Evolutionary conservation across 176 grass and related monocot species (phyloP), one percentile per base, ranked within the genome.

Genomic region (Cenchrus americanus): DNA sequence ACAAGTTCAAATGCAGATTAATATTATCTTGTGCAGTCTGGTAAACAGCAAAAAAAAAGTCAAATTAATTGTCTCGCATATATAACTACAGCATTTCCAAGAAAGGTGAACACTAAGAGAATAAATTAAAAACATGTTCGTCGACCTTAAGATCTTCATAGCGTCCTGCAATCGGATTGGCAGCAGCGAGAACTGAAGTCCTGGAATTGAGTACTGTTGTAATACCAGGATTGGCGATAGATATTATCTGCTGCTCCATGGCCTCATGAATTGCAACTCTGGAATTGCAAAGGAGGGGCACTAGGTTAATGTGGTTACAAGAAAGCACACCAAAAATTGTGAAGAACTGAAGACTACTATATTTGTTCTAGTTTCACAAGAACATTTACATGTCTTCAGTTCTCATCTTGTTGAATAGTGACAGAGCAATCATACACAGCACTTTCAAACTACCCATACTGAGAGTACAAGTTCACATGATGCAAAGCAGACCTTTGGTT

Each of bases 161-260:
- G 27, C 93, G 89, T 11, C 96, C 96, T 12, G 93, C 84, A 84
- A 92, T 80, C 85, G 93, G 96, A 87, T 99, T 99, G 71, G 96
- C 96, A 89, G 93, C 96, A 49, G 96, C 96, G 82, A 99, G 93
- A 65, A 99, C 96, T 78, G 96, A 99, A 71, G 96, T 94, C 87
- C 96, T 90, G 47, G 93, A 99, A 66, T 99, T 99, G 49, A 99
- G 86, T 67, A 96, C 96, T 67, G 96, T 99, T 84, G 93, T 94
- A 79, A 99, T 99, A 69, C 96, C 96, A 77, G 96, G 93, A 86
- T 99, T 99, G 11, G 96, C 96, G 61, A 99, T 99, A 81, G 96
- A 99, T 86, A 96, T 99, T 10, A 93, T 99, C 48, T 99, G 96
- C 74, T 99, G 96, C 75, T 99, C 96, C 93, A 99, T 98, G 69